Evolutionary conservation across 1,139 yeast genomes (phyloP).

Genomic region (Blastobotrys persicus): DNA sequence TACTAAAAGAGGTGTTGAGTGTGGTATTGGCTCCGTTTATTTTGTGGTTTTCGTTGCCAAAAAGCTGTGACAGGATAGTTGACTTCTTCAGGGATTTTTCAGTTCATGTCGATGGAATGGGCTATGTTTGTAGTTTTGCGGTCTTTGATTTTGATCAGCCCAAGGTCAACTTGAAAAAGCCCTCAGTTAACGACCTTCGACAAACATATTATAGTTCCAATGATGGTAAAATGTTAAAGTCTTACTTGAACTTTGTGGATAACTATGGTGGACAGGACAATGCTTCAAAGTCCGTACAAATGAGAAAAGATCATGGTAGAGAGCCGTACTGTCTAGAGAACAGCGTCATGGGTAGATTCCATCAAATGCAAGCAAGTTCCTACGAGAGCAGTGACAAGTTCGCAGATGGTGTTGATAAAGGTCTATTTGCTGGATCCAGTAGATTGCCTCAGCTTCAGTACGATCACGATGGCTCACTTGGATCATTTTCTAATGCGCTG

Average conservation of each 20-base stretch:
- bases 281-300: background rate
- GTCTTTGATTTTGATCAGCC: slow-evolving; percentile 68
- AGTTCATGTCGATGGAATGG: slow-evolving; percentile 89
- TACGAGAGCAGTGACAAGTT: background rate
- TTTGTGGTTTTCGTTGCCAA: slow-evolving; percentile 77
- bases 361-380: slow-evolving; percentile 18
- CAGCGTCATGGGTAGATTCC: slow-evolving; percentile 33
- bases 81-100: slow-evolving; percentile 90
- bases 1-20: slow-evolving; percentile 76
- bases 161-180: slow-evolving; percentile 38
- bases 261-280: slow-evolving; percentile 56
- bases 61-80: slow-evolving; percentile 66
- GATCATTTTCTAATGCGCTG: background rate
- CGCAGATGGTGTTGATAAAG: background rate
- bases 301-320: background rate
- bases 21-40: slow-evolving; percentile 82
- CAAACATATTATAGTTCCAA: slow-evolving; percentile 45
- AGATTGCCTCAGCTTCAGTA: background rate
- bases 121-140: slow-evolving; percentile 92
- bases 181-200: slow-evolving; percentile 31
- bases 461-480: background rate
- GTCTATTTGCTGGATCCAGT: background rate
- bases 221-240: slow-evolving; percentile 89
- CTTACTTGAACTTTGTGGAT: slow-evolving; percentile 82
- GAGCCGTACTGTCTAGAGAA: slow-evolving; percentile 25